Evolutionary conservation across 2,329 filamentous ascomycete genomes (phyloP).

Genomic region (Cercospora canescens): DNA sequence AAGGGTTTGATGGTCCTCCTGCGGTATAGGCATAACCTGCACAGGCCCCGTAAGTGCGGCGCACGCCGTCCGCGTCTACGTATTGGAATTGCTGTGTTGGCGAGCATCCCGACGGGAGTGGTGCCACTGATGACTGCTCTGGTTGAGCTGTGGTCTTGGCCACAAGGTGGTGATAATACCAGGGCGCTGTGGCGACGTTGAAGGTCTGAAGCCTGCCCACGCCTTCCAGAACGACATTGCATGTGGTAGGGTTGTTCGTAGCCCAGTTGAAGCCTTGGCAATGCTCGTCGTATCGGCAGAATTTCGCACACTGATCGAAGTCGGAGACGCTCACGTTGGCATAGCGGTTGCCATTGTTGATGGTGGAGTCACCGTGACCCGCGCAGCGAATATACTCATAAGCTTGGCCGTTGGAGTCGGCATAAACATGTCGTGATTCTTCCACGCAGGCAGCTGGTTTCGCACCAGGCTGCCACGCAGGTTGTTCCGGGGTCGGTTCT

Average conservation of each 20-base stretch:
- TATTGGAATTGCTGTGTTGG: neutral
- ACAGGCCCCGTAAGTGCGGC: neutral
- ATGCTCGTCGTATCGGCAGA: neutral
- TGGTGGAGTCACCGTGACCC: neutral
- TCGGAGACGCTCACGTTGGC: neutral
- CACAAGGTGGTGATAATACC: constrained; percentile 7
- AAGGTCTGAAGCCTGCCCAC: neutral
- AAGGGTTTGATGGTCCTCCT: neutral
- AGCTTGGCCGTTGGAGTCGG: constrained; percentile 2
- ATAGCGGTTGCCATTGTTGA: neutral
- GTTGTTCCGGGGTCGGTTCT: neutral
- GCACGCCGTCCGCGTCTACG: neutral
- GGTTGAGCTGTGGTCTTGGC: neutral
- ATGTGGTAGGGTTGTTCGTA: neutral
- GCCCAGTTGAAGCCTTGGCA: constrained; percentile 5
- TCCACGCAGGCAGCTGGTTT: neutral
- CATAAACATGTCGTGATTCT: constrained; percentile 1
- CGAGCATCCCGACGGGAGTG: neutral
- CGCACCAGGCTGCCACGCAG: neutral
- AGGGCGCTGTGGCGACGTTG: neutral
- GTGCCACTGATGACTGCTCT: neutral
- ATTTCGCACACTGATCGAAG: constrained; percentile 5
- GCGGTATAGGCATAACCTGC: neutral
- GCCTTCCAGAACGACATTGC: neutral
- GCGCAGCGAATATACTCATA: constrained; percentile 5